phyloP scores from a whole-genome alignment of 306 rosid genomes.

The Vachellia pachyceras region DNA sequence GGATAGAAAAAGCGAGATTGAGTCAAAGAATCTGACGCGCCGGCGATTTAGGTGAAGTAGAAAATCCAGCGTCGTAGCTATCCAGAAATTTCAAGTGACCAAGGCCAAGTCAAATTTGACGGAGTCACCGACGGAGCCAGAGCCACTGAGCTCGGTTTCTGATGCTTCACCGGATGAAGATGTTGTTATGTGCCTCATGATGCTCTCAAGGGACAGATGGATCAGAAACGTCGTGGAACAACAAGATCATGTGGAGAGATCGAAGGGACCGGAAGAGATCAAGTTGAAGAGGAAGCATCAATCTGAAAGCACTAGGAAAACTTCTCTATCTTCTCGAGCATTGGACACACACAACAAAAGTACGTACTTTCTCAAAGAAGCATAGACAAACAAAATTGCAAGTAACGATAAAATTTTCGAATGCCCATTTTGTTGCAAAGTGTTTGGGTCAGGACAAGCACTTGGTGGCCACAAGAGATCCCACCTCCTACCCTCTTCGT shows the following conservation, averaged over 20 bases:
- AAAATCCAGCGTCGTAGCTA: constrained; percentile 20
- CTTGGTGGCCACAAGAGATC: constrained; percentile 95
- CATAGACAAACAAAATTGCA: constrained; percentile 16
- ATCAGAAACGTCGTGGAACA: constrained; percentile 25
- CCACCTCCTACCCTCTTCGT: constrained; percentile 53
- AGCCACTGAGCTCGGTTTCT: constrained; percentile 68
- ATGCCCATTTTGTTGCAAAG: constrained; percentile 74
- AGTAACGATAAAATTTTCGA: constrained; percentile 48
- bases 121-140: constrained; percentile 53
- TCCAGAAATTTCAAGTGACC: constrained; percentile 23
- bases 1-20: constrained; percentile 81
- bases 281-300: constrained; percentile 55
- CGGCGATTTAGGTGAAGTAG: constrained; percentile 69
- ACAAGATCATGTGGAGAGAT: constrained; percentile 34
- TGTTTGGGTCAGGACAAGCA: constrained; percentile 89
- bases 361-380: constrained; percentile 48
- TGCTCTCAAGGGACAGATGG: constrained; percentile 84
- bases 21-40: constrained; percentile 71
- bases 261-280: constrained; percentile 40
- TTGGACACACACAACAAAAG: constrained; percentile 62
- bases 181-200: constrained; percentile 76
- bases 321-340: constrained; percentile 71
- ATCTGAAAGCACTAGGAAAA: constrained; percentile 59
- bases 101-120: constrained; percentile 40
- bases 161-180: constrained; percentile 74